Base-by-base conservation (phyloP, 805 yeast species). In the Saccharomycopsis fibuligera region DNA sequence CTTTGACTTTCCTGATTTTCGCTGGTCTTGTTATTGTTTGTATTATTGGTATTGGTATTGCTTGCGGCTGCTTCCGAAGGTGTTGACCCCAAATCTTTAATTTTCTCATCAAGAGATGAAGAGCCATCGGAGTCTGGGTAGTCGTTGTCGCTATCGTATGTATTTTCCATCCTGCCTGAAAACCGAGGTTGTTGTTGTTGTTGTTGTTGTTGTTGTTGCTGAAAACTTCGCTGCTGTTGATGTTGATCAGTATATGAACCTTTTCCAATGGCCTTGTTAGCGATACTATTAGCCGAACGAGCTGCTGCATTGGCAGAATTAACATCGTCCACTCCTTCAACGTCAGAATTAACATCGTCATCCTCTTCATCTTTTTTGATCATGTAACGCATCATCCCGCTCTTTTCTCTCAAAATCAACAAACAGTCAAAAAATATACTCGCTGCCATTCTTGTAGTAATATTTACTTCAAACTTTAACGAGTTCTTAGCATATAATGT, bases 381-480 rank as follows among this genome's bases (percentile, higher is more conserved):
- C 50, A 45, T 50, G 31, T 36, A 70, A 54, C 81, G 81, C 45
- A 84, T 79, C 84, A 89, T 85, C 12, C 96, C 96, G 52, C 88
- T 86, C 62, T 86, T 84, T 56, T 87, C 91, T 57, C 96, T 70
- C 58, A 93, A 68, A 3, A 86, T 74, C 79, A 90, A 86, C 44
- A 91, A 68, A 58, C 91, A 83, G 65, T 93, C 99, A 64, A 91
- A 93, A 58, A 91, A 88, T 2, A 90, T 88, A 50, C 93, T 83
- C 0, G 96, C 96, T 6, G 95, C 78, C 95, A 88, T 84, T 57
- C 99, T 75, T 4, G 95, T 83, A 44, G 86, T 73, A 14, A 90
- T 82, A 2, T 75, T 74, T 3, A 86, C 79, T 8, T 61, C 63
- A 44, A 70, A 50, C 66, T 63, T 49, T 61, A 56, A n/a, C 64